Percentiles rank a stretch among this genome's conserved stretches.
Conservation (phyloP, 768 basidiomycete species). For the Trametes maxima region DNA sequence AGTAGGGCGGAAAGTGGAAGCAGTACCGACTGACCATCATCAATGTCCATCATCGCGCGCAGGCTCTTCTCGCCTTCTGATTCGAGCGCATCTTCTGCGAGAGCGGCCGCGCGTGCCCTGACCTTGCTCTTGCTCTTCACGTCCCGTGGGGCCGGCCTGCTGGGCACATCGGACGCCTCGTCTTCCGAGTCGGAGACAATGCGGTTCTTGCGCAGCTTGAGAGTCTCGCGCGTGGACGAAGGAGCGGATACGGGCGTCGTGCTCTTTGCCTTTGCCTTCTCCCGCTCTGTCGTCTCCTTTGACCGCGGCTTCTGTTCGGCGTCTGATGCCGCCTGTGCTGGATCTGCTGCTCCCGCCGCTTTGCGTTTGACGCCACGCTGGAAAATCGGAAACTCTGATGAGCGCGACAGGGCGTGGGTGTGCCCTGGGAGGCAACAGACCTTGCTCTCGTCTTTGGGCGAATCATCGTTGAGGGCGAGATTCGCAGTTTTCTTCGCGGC, state of each 20-base stretch:
- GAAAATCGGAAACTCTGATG: neutral
- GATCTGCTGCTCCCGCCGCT: conserved; percentile 9
- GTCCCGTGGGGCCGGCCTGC: conserved; percentile 18
- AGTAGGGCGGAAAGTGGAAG: too few relatives aligned
- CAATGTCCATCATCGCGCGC: conserved; percentile 75
- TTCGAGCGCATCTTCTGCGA: conserved; percentile 10
- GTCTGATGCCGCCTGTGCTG: conserved; percentile 22
- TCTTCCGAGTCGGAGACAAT: conserved; percentile 69
- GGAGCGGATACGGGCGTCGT: conserved; percentile 26
- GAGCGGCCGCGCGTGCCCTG: conserved; percentile 39
- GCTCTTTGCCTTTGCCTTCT: conserved; percentile 7
- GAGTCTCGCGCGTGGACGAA: conserved; percentile 33
- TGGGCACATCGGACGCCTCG: conserved; percentile 37
- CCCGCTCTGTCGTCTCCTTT: conserved; percentile 5
- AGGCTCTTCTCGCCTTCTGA: conserved; percentile 47
- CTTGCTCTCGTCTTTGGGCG: conserved; percentile 18
- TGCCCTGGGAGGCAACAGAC: conserved; percentile 1
- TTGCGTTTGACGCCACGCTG: conserved; percentile 39
- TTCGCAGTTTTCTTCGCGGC: conserved; percentile 21
- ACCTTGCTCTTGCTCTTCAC: conserved; percentile 36
- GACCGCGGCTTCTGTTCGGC: conserved; percentile 20
- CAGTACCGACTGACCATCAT: conserved; percentile 53
- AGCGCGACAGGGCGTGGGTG: neutral
- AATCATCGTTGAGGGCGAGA: conserved; percentile 4
- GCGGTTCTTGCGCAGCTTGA: conserved; percentile 48